Conservation (phyloP, 1,284 basidiomycete genomes). For the Cutaneotrichosporon daszewskae region DNA sequence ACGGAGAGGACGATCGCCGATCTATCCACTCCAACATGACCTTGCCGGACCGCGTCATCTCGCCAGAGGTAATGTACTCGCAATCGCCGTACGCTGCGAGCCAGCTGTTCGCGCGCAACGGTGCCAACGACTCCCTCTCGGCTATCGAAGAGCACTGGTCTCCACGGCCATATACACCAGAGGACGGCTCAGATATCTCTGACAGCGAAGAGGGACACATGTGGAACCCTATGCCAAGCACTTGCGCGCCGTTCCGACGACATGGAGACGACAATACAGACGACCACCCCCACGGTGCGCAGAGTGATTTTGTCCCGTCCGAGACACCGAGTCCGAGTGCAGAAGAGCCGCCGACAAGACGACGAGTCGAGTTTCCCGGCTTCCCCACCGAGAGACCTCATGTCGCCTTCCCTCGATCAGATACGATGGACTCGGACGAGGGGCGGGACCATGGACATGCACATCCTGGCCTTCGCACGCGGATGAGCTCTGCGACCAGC, state of each 20-base stretch:
- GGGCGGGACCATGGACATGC: constrained; percentile 7
- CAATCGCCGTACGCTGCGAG: constrained; percentile 84
- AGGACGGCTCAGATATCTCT: constrained; percentile 27
- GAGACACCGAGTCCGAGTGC: constrained; percentile 5
- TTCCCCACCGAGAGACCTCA: constrained; percentile 13
- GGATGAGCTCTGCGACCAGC: constrained; percentile 34
- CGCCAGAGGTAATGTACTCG: constrained; percentile 44
- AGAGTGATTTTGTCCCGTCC: constrained; percentile 2
- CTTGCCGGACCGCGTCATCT: constrained; percentile 40
- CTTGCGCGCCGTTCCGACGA: constrained; percentile 72
- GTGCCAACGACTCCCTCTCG: constrained; percentile 36
- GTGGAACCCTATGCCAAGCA: constrained; percentile 33
- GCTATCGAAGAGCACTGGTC: constrained; percentile 38
- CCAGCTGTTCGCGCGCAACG: constrained; percentile 59
- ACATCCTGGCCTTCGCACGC: constrained; percentile 25
- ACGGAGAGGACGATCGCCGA: constrained; percentile 56
- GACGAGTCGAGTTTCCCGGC: too few species aligned
- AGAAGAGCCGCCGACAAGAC: too few species aligned
- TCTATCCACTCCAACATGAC: constrained; percentile 42
- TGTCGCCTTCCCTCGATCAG: constrained; percentile 34
- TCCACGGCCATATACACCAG: constrained; percentile 34
- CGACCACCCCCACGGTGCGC: constrained; percentile 10
- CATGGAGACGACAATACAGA: constrained; percentile 55
- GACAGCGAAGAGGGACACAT: constrained; percentile 45
- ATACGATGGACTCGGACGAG: constrained; percentile 31